phyloP scores from a whole-genome alignment of 192 early-diverging fungal genomes.

The Dissophora globulifera region DNA sequence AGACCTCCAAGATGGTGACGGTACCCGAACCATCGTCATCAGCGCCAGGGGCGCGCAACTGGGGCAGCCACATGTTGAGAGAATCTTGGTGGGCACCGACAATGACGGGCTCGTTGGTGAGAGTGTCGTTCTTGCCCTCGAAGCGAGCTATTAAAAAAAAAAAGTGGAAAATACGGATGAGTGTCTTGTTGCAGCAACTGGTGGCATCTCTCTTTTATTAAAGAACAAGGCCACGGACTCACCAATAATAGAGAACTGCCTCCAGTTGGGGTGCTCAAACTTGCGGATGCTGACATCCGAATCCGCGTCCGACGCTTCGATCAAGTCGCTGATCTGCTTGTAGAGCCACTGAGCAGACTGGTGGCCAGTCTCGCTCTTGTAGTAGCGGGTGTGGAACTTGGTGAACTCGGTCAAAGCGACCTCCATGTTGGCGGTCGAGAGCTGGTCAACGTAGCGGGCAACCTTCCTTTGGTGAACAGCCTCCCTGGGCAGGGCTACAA shows the following conservation, averaged over 20 bases:
- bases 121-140: conserved; percentile 62
- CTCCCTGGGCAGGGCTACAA: conserved; percentile 61
- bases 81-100: conserved; percentile 93
- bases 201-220: no score
- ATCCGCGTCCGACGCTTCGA: conserved; percentile 27
- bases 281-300: conserved; percentile 73
- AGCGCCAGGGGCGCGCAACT: conserved; percentile 79
- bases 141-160: conserved; percentile 70
- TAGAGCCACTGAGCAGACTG: conserved; percentile 79
- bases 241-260: conserved; percentile 80
- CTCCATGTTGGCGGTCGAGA: conserved; percentile 76
- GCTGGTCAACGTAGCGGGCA: conserved; percentile 60
- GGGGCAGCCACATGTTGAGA: conserved; percentile 85
- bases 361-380: conserved; percentile 75
- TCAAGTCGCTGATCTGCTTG: conserved; percentile 62
- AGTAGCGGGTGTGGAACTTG: conserved; percentile 90
- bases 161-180: background rate
- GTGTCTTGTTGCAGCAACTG: no score
- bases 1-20: conserved; percentile 89
- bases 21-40: conserved; percentile 94
- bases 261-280: conserved; percentile 80
- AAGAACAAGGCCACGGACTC: no score
- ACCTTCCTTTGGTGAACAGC: conserved; percentile 72
- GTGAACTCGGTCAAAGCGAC: conserved; percentile 80
- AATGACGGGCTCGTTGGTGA: conserved; percentile 75